Evolutionary conservation across 148 eudicot species (phyloP), one percentile per base, ranked within the genome.

Genomic region (Linanthus parryae): DNA sequence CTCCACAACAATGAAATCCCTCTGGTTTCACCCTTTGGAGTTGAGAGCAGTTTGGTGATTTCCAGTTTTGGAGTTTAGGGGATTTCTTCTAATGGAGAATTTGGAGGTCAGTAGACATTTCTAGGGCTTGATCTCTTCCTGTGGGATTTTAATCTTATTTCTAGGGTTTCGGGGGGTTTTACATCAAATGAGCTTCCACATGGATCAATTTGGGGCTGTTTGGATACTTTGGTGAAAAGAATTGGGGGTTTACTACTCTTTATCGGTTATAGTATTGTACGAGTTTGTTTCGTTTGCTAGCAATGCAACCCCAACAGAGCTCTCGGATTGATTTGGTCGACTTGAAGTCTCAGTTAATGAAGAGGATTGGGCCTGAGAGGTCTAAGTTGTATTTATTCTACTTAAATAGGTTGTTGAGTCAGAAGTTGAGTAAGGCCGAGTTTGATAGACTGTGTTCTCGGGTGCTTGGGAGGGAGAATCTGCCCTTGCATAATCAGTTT

Each of bases 381-480:
- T 80, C 78, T 8, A 76, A 67, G 64, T 59, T 66, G 44, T 81
- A 81, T 56, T 73, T 73, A 33, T 38, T 54, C 56, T 60, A 52
- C 58, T 59, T 76, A 61, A 70, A 67, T 62, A 64, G 73, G 43
- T 73, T 73, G 23, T 63, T 80, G 37, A 73, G 59, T 64, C 71
- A 64, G 58, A 80, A 70, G 69, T 35, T 76, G 44, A 58, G 74
- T 38, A 76, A 80, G 70, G 59, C 38, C 51, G 82, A 80, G 43
- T 80, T 76, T 48, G 73, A 76, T 40, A 76, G 59, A 62, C 58
- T 64, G 23, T 80, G 86, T 61, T 36, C 54, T 56, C 71, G 74
- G 49, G n/a, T 71, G 34, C 61, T 80, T 43, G 82, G 86, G 57
- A 70, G 74, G 65, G 86, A 80, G 56, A 73, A 76, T 56, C 54